phyloP scores from a whole-genome alignment of 768 basidiomycete genomes.

The Gloeopeniophorella convolvens region DNA sequence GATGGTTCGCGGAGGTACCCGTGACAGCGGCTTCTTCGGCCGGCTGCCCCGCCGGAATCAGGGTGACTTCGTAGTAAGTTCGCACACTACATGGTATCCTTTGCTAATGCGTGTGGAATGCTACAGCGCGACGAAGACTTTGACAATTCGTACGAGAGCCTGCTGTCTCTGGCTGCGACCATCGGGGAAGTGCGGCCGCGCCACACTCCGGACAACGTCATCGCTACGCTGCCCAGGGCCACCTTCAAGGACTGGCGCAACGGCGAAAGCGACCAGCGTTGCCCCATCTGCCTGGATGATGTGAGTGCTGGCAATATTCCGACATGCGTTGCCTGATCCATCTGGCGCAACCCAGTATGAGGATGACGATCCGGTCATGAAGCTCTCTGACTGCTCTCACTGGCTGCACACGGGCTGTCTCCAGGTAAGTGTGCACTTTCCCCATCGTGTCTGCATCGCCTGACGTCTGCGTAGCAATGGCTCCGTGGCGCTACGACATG shows the following conservation, averaged over 20 bases:
- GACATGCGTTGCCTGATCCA: too few relatives aligned
- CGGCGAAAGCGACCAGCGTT: conserved; percentile 59
- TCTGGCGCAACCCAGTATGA: too few relatives aligned
- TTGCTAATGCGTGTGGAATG: conserved; percentile 10
- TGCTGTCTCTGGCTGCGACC: conserved; percentile 50
- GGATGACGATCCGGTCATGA: conserved; percentile 54
- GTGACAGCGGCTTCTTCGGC: conserved; percentile 3
- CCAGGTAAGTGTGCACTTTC: conserved; percentile 40
- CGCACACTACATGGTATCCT: not conserved
- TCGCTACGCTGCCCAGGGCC: conserved; percentile 53
- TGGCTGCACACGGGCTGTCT: conserved; percentile 78
- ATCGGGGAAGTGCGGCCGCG: conserved; percentile 67
- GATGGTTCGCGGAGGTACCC: conserved; percentile 13
- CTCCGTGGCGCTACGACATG: conserved; percentile 68
- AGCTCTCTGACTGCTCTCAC: conserved; percentile 64
- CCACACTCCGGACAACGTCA: conserved; percentile 53
- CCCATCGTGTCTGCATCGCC: not conserved
- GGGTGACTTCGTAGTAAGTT: conserved; percentile 50
- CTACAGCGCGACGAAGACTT: conserved; percentile 70
- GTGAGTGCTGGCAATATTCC: too few relatives aligned
- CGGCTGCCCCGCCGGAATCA: conserved; percentile 18
- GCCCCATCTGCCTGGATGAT: conserved; percentile 83
- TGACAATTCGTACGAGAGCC: conserved; percentile 66
- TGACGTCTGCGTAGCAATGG: conserved; percentile 56
- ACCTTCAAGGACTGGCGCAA: conserved; percentile 63